Evolutionary conservation across 768 basidiomycete species (phyloP), one percentile per base, ranked within the genome.

Genomic region (Tricholoma bakamatsutake): DNA sequence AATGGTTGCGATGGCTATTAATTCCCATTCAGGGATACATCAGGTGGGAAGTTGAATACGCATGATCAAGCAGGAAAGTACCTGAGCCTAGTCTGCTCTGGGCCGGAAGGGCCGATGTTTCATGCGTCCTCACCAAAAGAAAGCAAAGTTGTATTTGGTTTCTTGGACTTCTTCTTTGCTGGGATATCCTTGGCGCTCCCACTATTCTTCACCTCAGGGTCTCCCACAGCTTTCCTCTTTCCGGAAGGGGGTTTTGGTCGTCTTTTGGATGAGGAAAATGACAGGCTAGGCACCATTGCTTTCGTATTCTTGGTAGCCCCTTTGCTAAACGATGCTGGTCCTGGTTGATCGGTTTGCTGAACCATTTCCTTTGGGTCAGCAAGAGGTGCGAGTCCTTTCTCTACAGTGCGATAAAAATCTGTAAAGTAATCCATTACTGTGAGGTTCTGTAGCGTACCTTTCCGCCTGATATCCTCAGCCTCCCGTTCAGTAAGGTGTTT

Each of bases 401-500:
- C 87, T 89, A 43, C 30, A 17, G 24, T n/a, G 43, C 31, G 56
- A 18, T 47, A 15, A 55, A 21, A 55, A 21, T 37, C 60, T 13
- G 53, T 37, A 57, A 50, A 34, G 17, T n/a, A 50, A 49, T 11
- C 33, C 30, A 27, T 27, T 24, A 43, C 8, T 28, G 46, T 31
- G 47, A 21, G 31, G 24, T 1, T 27, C 21, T 24, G n/a, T 18
- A 24, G 62, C 75, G 50, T 57, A 90, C 90, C 88, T 77, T 80
- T 83, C 53, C 90, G 80, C 53, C 78, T 77, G 62, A 89, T 78
- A 65, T 90, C 87, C 76, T 90, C 87, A 3, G 79, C 92, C 63
- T 96, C 90, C 53, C 79, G 72, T 59, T 80, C 85, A 1, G 82
- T 83, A 42, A 97, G 76, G 73, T 97, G 94, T 66, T 91, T 95